Evolutionary conservation across 352 stramenopile genomes (phyloP).

Genomic region (Phytophthora vignae): DNA sequence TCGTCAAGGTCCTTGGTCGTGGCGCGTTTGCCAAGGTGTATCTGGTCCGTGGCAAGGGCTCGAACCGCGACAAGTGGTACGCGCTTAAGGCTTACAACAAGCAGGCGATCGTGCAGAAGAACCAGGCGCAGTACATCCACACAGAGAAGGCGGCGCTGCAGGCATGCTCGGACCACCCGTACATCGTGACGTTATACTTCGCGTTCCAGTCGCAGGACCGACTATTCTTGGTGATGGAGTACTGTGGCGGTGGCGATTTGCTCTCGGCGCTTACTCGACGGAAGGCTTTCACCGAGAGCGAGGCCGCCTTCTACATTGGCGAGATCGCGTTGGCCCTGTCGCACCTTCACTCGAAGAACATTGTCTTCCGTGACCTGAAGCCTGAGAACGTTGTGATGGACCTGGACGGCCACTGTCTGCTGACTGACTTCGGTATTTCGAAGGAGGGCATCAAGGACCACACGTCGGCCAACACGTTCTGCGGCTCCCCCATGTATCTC

Average conservation of each 20-base stretch:
- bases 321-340: constrained; percentile 84
- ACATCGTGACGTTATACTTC: constrained; percentile 88
- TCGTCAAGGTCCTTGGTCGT: constrained; percentile 85
- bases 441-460: constrained; percentile 90
- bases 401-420: constrained; percentile 78
- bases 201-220: constrained; percentile 88
- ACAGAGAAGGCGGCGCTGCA: constrained; percentile 86
- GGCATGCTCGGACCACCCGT: constrained; percentile 86
- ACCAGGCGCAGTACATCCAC: constrained; percentile 89
- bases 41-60: constrained; percentile 83
- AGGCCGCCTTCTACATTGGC: constrained; percentile 88
- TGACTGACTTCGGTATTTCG: constrained; percentile 90
- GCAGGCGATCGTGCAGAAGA: constrained; percentile 89
- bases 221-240: constrained; percentile 89
- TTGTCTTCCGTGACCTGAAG: constrained; percentile 90
- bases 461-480: constrained; percentile 88
- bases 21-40: constrained; percentile 90
- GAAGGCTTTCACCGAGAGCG: constrained; percentile 82
- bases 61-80: constrained; percentile 89
- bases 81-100: constrained; percentile 91
- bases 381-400: constrained; percentile 91
- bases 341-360: constrained; percentile 88
- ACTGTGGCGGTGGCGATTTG: constrained; percentile 83
- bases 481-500: constrained; percentile 88
- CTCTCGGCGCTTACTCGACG: constrained; percentile 79